phyloP scores from a whole-genome alignment of 192 early-diverging fungal genomes.

The Chytriomyces sp. region DNA sequence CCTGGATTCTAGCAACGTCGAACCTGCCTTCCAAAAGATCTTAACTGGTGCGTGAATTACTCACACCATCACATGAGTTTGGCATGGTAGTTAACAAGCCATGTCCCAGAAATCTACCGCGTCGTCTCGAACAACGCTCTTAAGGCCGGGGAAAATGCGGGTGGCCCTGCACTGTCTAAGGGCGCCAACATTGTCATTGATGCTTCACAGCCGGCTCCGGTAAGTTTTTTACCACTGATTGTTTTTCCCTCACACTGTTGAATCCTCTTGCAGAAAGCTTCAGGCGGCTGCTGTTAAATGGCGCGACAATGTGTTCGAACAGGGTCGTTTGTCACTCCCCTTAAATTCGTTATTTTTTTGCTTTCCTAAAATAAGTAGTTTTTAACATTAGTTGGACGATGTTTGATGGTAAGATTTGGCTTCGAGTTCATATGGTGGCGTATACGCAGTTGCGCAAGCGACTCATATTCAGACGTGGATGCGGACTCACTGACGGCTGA shows the following conservation, averaged over 20 bases:
- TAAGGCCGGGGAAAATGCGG: conserved; percentile 48
- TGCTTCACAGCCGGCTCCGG: background rate
- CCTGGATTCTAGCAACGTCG: conserved; percentile 94
- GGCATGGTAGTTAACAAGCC: background rate
- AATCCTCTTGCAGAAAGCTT: background rate
- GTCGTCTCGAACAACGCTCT: conserved; percentile 97
- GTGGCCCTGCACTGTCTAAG: background rate
- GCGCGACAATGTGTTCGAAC: no score
- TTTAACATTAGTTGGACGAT: no score
- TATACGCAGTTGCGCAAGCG: no score
- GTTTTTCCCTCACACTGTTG: background rate
- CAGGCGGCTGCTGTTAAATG: conserved; percentile 21
- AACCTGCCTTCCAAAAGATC: conserved; percentile 93
- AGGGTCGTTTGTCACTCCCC: no score
- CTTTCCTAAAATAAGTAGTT: no score
- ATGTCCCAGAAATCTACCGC: conserved; percentile 83
- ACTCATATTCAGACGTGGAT: no score
- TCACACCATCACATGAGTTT: background rate
- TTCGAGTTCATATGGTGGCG: no score
- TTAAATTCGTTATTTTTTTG: no score
- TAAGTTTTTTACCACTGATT: background rate
- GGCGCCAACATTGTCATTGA: conserved; percentile 9
- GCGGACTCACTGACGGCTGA: no score
- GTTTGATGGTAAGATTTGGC: no score
- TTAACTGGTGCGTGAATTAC: conserved; percentile 68